phyloP scores from a whole-genome alignment of 148 eudicot species.

The Pharnaceum exiguum region DNA sequence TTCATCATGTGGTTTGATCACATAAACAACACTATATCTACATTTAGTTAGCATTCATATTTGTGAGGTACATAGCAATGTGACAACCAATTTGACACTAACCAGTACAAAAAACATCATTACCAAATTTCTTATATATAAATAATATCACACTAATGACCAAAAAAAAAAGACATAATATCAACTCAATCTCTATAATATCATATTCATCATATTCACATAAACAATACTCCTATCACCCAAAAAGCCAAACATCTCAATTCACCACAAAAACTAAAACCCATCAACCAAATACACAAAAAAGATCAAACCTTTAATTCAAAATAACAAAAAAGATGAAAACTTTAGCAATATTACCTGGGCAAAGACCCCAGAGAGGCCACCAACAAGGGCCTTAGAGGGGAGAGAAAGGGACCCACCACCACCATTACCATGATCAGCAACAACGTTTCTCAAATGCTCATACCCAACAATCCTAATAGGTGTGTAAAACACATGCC shows the following conservation, averaged over 20 bases:
- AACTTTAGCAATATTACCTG: conserved; percentile 57
- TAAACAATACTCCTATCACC: background rate
- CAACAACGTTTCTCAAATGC: conserved; percentile 34
- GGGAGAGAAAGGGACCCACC: conserved; percentile 31
- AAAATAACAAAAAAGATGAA: background rate
- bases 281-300: conserved; percentile 1
- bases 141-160: too few relatives aligned
- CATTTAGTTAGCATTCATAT: too few relatives aligned
- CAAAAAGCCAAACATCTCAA: background rate
- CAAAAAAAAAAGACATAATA: too few relatives aligned
- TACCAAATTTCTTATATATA: too few relatives aligned
- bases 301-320: background rate
- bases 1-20: too few relatives aligned
- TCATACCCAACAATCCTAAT: conserved; percentile 74
- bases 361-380: conserved; percentile 75
- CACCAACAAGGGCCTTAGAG: conserved; percentile 61
- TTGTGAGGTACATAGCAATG: too few relatives aligned
- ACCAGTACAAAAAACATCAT: too few relatives aligned
- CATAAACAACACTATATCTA: too few relatives aligned
- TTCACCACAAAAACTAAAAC: background rate
- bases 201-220: too few relatives aligned
- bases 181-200: too few relatives aligned
- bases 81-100: too few relatives aligned
- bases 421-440: conserved; percentile 5
- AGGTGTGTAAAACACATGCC: conserved; percentile 76